Evolutionary conservation across 2,329 filamentous ascomycete genomes (phyloP), one percentile per base, ranked within the genome.

Genomic region (Didymella glomerata): DNA sequence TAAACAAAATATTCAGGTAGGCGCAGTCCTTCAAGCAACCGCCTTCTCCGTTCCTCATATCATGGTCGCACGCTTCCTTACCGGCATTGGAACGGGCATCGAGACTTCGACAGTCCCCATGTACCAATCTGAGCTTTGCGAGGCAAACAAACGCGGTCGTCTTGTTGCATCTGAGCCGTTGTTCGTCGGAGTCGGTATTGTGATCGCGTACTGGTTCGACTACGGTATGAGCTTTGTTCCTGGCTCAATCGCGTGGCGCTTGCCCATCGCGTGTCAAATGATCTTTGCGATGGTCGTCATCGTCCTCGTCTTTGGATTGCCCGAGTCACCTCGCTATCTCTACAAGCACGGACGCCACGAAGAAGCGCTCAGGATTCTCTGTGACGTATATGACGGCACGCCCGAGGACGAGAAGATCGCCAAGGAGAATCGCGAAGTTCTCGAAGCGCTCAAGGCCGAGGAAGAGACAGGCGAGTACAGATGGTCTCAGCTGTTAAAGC

Each of bases 111-210:
- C 82, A 0, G 82, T 84, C 9, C 83, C 82, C 1, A 82, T 82
- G 44, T 85, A 83, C 66, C 82, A 84, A 73, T 80, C 80, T 4
- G 82, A 84, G 63, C 81, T 82, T 55, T 82, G 81, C 5, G 77
- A 79, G 47, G 82, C 84, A 0, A 81, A 81, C 67, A 86, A 86
- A 70, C 81, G 85, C 62, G 86, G 86, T 60, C 81, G 85, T 25
- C 74, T 87, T 42, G 86, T 87, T 57, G 85, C 84, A 69, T 85
- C 86, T 22, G 84, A 81, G 65, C 82, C 79, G 62, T 81, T 82
- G 65, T 78, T 78, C 38, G 80, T 83, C 30, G 80, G 81, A 8
- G 78, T 83, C 30, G 82, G 82, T 30, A 82, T 80, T 20, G 72
- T 78, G 28, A 81, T 83, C 47, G 81, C 81, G 5, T 83, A 83